Percentiles rank a stretch among this genome's conserved stretches.
phyloP scores from a whole-genome alignment of 768 basidiomycete genomes.

The Hypholoma fasciculare region DNA sequence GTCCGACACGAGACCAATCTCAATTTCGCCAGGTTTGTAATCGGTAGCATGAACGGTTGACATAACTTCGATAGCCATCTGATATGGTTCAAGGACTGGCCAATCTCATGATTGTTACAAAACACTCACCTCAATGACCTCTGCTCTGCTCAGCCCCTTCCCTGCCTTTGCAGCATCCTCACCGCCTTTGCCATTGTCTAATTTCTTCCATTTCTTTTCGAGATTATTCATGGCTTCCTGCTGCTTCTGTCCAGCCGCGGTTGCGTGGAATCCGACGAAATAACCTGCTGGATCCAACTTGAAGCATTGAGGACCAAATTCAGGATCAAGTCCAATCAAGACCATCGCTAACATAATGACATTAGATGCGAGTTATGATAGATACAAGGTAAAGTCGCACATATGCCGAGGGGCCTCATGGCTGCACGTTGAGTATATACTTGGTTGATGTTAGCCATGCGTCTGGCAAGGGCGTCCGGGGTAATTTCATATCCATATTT shows the following conservation, averaged over 20 bases:
- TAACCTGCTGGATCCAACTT: conserved; percentile 99
- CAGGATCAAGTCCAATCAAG: conserved; percentile 88
- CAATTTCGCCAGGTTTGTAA: conserved; percentile 94
- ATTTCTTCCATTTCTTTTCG: conserved; percentile 99
- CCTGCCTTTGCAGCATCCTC: conserved; percentile 80
- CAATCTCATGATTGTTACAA: background rate
- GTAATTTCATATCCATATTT: conserved; percentile 99
- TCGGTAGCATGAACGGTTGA: conserved; percentile 94
- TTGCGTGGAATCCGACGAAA: conserved; percentile 98
- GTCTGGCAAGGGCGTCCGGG: conserved; percentile 91
- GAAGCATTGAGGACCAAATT: conserved; percentile 94
- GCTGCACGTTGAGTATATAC: conserved; percentile 97
- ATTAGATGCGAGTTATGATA: background rate
- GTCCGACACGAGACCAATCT: conserved; percentile 89
- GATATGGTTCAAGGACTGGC: conserved; percentile 3
- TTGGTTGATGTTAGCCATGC: conserved; percentile 97
- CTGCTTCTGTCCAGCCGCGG: conserved; percentile 94
- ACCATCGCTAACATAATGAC: conserved; percentile 74
- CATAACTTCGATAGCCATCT: conserved; percentile 95
- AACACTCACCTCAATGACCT: conserved; percentile 83
- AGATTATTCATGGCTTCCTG: conserved; percentile 98
- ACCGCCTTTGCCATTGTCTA: conserved; percentile 74
- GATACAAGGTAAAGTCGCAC: conserved; percentile 43
- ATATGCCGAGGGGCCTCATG: conserved; percentile 95
- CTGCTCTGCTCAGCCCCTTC: conserved; percentile 66